phyloP scores from a whole-genome alignment of 176 grass and related monocot species.

The Triticum dicoccoides region DNA sequence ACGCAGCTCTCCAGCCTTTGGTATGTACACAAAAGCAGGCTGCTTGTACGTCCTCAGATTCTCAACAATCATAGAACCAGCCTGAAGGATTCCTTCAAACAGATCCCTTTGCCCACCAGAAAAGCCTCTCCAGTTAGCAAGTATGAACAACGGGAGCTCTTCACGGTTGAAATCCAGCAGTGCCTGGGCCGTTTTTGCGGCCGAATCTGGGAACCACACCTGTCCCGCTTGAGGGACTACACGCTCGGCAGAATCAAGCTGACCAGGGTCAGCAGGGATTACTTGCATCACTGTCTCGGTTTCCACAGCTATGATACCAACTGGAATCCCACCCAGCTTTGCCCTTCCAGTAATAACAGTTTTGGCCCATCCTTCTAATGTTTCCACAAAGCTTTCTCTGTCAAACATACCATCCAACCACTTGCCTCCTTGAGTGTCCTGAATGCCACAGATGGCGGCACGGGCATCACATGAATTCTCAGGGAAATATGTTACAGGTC shows the following conservation, averaged over 20 bases:
- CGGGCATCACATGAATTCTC: constrained; percentile 94
- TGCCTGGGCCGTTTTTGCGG: constrained; percentile 91
- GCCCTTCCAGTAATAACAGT: constrained; percentile 95
- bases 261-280: constrained; percentile 94
- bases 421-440: constrained; percentile 60
- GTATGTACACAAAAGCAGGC: constrained; percentile 95
- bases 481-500: constrained; percentile 70
- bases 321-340: constrained; percentile 93
- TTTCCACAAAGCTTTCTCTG: constrained; percentile 85
- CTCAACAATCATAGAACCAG: constrained; percentile 94
- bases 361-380: constrained; percentile 98
- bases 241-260: constrained; percentile 89
- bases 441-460: constrained; percentile 76
- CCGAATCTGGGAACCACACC: constrained; percentile 98
- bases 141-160: constrained; percentile 90
- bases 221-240: constrained; percentile 94
- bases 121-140: constrained; percentile 99
- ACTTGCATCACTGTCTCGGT: constrained; percentile 96
- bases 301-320: constrained; percentile 93
- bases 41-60: constrained; percentile 94
- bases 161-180: constrained; percentile 92
- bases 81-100: constrained; percentile 99
- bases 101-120: constrained; percentile 97
- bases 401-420: constrained; percentile 97
- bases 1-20: constrained; percentile 84